A percentile compares a stretch with the other conserved stretches of the same genome.
Conservation (phyloP, 2,329 filamentous ascomycete genomes). For the Fusarium siculi region DNA sequence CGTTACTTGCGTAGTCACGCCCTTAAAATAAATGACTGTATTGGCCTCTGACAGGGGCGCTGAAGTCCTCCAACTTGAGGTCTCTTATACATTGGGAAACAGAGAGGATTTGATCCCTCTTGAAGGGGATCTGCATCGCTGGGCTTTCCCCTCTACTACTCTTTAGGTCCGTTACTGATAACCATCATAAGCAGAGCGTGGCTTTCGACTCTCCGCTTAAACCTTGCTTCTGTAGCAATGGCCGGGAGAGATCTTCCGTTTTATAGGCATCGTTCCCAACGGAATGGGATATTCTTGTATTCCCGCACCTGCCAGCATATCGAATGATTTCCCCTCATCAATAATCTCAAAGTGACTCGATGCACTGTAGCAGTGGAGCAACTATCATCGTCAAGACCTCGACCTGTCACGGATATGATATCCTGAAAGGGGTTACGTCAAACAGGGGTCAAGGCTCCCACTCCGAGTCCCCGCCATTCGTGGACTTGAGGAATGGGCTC, state of each 20-base stretch:
- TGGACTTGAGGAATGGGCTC: neutral
- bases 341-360: constrained; percentile 11
- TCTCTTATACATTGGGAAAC: neutral
- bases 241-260: neutral
- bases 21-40: neutral
- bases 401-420: constrained; percentile 12
- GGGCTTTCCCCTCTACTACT: neutral
- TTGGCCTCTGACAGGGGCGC: neutral
- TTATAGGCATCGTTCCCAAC: neutral
- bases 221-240: neutral
- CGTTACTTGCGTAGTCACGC: neutral
- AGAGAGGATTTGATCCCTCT: neutral
- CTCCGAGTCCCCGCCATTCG: constrained; percentile 14
- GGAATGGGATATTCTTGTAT: neutral
- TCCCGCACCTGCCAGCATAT: neutral
- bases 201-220: too few species aligned
- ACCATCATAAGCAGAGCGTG: neutral
- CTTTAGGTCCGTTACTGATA: neutral
- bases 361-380: neutral
- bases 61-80: neutral
- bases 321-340: constrained; percentile 9
- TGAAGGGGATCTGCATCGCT: neutral
- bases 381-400: constrained; percentile 1
- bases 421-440: constrained; percentile 12
- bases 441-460: constrained; percentile 2